These are phyloP conservation scores for Ailanthus altissimus DNA, from an alignment of 345 rosid genomes.

Conservation along the genomic window DNA sequence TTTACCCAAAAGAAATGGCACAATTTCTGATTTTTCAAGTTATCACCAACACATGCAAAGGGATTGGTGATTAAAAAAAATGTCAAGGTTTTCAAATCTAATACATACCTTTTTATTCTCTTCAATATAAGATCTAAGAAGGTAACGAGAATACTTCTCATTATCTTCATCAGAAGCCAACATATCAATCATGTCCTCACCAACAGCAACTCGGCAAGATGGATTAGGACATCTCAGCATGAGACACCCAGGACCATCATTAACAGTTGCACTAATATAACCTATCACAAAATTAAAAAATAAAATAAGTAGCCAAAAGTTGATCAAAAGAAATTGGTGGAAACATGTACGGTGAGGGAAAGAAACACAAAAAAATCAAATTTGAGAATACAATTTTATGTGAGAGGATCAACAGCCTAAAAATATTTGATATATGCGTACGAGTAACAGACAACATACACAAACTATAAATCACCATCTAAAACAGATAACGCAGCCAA, in stretches of 20 bases:
- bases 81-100: slow-evolving; percentile 20
- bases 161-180: slow-evolving; percentile 66
- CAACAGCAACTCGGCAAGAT: slow-evolving; percentile 76
- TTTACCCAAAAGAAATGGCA: neutral
- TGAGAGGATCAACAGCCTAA: neutral
- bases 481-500: neutral
- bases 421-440: neutral
- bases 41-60: neutral
- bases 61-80: neutral
- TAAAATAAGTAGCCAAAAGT: neutral
- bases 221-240: slow-evolving; percentile 88
- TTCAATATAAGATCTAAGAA: slow-evolving; percentile 87
- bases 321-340: neutral
- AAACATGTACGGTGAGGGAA: neutral
- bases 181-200: slow-evolving; percentile 69
- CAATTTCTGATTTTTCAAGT: neutral
- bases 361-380: neutral
- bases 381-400: neutral
- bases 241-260: slow-evolving; percentile 97
- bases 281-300: slow-evolving; percentile 43
- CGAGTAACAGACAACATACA: neutral
- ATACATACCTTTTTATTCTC: slow-evolving; percentile 80
- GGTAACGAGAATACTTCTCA: slow-evolving; percentile 78
- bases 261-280: slow-evolving; percentile 69
- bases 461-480: neutral